phyloP scores from a whole-genome alignment of 2,329 filamentous ascomycete genomes.

The Alternaria sp. region DNA sequence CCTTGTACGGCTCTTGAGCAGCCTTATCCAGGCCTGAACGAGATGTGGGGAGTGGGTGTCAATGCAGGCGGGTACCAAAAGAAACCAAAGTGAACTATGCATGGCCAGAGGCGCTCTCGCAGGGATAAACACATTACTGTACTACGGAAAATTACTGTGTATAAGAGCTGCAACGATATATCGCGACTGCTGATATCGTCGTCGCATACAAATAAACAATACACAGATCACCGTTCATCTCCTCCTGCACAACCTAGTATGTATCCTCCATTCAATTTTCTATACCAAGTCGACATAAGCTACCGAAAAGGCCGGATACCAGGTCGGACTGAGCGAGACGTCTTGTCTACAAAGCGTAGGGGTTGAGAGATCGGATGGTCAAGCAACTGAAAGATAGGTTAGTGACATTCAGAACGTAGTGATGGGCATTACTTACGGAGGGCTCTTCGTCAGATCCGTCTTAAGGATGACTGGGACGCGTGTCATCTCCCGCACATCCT shows the following conservation, averaged over 20 bases:
- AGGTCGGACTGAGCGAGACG: not conserved
- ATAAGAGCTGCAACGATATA: conserved; percentile 34
- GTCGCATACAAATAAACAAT: conserved; percentile 39
- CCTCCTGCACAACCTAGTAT: conserved; percentile 26
- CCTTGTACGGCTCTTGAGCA: not conserved
- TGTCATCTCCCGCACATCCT: conserved; percentile 98
- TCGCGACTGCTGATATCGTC: conserved; percentile 27
- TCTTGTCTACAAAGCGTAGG: conserved; percentile 65
- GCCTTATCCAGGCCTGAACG: conserved; percentile 14
- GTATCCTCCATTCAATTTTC: conserved; percentile 43
- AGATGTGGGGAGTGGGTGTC: conserved; percentile 19
- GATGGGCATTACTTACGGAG: conserved; percentile 76
- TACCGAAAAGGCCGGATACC: not conserved
- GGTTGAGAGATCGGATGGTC: conserved; percentile 83
- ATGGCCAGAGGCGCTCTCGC: conserved; percentile 12
- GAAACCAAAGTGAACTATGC: conserved; percentile 25
- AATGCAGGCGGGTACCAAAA: conserved; percentile 17
- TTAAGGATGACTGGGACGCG: conserved; percentile 97
- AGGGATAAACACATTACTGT: conserved; percentile 39
- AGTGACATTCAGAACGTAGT: conserved; percentile 12
- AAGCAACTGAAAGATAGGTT: conserved; percentile 65
- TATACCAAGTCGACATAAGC: conserved; percentile 32
- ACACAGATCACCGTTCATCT: conserved; percentile 30
- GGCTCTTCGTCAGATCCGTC: conserved; percentile 98
- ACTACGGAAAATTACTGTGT: conserved; percentile 30